Evolutionary conservation across 140 eudicot species (phyloP).

Genomic region (Cichorium intybus): DNA sequence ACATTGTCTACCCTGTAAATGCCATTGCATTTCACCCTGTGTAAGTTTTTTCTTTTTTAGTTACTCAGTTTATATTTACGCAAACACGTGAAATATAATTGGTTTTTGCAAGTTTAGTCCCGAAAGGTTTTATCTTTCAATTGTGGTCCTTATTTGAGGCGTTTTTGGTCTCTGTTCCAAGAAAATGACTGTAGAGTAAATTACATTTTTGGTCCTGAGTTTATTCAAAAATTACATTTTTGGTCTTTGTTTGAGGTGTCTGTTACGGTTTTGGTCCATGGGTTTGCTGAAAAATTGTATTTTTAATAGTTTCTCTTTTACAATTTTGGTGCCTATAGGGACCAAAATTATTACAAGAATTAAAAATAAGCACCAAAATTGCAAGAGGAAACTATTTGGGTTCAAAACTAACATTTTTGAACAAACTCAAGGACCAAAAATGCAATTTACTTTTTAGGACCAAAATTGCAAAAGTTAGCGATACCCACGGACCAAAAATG

Average conservation of each 20-base stretch:
- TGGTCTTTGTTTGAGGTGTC: neutral
- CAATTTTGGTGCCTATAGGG: too few species aligned
- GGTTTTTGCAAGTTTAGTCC: neutral
- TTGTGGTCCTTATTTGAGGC: neutral
- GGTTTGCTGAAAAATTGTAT: neutral
- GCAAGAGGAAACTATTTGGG: neutral
- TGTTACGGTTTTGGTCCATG: neutral
- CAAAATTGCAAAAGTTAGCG: too few species aligned
- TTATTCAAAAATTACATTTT: neutral
- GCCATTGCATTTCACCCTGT: constrained; percentile 89
- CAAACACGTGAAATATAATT: neutral
- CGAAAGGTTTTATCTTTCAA: too few species aligned
- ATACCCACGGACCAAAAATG: neutral
- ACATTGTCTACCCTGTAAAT: constrained; percentile 85
- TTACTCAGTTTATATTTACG: neutral
- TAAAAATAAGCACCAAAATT: neutral
- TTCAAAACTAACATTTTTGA: too few species aligned
- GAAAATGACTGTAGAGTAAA: neutral
- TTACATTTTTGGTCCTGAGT: neutral
- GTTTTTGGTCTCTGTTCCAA: neutral
- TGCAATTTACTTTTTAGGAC: neutral
- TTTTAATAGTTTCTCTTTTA: neutral
- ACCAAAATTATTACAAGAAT: too few species aligned
- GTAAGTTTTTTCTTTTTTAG: constrained; percentile 34
- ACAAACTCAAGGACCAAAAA: neutral